phyloP scores from a whole-genome alignment of 257 asterid genomes.

The Salvia splendens region DNA sequence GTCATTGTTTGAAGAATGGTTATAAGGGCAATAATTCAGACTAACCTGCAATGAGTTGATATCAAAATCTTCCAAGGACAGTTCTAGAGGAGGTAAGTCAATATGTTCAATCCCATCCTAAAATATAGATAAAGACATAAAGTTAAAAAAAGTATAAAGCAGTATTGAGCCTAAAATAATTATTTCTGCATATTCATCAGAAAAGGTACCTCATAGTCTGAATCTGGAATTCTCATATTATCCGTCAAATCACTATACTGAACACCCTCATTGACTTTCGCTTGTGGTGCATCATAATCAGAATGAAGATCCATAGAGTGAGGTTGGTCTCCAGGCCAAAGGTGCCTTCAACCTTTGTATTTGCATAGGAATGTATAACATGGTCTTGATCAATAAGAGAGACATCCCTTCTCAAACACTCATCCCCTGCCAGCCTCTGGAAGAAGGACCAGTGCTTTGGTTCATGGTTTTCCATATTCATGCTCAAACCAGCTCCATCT shows the following conservation, averaged over 20 bases:
- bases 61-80: constrained; percentile 61
- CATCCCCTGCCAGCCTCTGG: constrained; percentile 86
- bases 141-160: constrained; percentile 23
- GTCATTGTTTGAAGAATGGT: constrained; percentile 9
- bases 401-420: constrained; percentile 69
- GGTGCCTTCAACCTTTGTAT: constrained; percentile 59
- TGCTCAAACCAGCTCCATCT: constrained; percentile 75
- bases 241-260: constrained; percentile 60
- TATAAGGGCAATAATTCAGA: constrained; percentile 26
- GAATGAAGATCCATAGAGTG: constrained; percentile 45
- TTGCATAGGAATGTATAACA: constrained; percentile 55
- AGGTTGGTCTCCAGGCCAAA: constrained; percentile 45
- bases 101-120: constrained; percentile 59
- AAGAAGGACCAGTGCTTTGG: constrained; percentile 96
- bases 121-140: constrained; percentile 29
- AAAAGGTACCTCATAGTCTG: constrained; percentile 64
- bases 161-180: constrained; percentile 12
- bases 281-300: constrained; percentile 44
- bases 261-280: constrained; percentile 47
- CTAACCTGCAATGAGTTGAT: constrained; percentile 78
- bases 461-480: constrained; percentile 83
- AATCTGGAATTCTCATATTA: constrained; percentile 50
- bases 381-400: constrained; percentile 95
- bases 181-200: constrained; percentile 1
- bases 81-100: constrained; percentile 65